Conservation (phyloP, 306 rosid species). For the Aeschynomene evenia region DNA sequence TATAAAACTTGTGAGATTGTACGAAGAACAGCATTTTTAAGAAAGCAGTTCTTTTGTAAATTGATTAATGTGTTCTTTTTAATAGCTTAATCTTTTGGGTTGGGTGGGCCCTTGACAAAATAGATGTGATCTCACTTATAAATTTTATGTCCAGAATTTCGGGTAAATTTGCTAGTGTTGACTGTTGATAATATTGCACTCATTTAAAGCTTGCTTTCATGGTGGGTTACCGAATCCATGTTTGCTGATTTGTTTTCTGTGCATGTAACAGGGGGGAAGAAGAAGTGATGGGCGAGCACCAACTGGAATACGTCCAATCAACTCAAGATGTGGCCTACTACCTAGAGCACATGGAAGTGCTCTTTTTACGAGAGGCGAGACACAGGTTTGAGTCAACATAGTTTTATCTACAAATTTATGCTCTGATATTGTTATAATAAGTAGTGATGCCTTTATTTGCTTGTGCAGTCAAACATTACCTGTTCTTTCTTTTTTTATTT, state of each 20-base stretch:
- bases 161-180: not conserved
- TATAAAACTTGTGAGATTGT: too few species aligned
- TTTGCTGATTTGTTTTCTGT: constrained; percentile 18
- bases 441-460: constrained; percentile 21
- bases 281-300: constrained; percentile 93
- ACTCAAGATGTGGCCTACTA: constrained; percentile 80
- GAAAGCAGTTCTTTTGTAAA: not conserved
- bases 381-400: constrained; percentile 65
- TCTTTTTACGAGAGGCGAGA: constrained; percentile 96
- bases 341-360: constrained; percentile 99
- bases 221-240: constrained; percentile 20
- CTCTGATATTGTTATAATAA: constrained; percentile 17
- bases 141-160: not conserved
- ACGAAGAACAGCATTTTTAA: too few species aligned
- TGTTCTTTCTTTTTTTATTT: not conserved
- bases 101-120: not conserved
- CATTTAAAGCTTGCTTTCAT: not conserved
- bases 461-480: not conserved
- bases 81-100: constrained; percentile 1
- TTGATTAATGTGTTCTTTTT: not conserved
- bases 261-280: constrained; percentile 68
- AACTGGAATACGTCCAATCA: constrained; percentile 73
- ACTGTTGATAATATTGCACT: not conserved
- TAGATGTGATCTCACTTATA: not conserved
- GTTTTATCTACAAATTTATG: constrained; percentile 23